Percentiles rank a stretch among this genome's conserved stretches.
phyloP scores from a whole-genome alignment of 176 grass and related monocot species.

The Paspalum notatum region DNA sequence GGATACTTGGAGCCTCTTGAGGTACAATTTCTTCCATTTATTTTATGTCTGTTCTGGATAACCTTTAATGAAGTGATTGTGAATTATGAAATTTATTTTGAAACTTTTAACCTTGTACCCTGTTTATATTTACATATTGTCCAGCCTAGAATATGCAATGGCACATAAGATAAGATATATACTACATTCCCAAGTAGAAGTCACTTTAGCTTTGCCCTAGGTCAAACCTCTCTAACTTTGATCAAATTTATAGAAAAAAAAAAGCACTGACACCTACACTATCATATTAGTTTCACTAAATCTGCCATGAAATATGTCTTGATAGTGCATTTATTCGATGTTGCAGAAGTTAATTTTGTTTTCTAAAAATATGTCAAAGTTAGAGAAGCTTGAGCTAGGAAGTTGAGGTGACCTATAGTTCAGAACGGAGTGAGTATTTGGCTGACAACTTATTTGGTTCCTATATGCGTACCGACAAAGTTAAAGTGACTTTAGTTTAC shows the following conservation, averaged over 20 bases:
- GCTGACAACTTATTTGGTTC: constrained; percentile 6
- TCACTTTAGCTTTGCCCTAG: too few relatives aligned
- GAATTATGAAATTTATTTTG: constrained; percentile 20
- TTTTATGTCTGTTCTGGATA: constrained; percentile 16
- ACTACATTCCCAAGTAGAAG: not conserved
- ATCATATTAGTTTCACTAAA: too few relatives aligned
- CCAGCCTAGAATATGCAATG: constrained; percentile 14
- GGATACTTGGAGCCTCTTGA: constrained; percentile 90
- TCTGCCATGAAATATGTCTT: too few relatives aligned
- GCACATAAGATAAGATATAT: not conserved
- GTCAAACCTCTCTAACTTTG: too few relatives aligned
- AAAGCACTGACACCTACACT: too few relatives aligned
- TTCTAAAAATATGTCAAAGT: too few relatives aligned
- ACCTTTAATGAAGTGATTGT: constrained; percentile 8
- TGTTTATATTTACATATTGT: not conserved
- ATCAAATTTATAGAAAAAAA: too few relatives aligned
- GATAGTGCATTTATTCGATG: too few relatives aligned
- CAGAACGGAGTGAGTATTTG: not conserved
- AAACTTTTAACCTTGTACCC: not conserved
- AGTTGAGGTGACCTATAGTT: too few relatives aligned
- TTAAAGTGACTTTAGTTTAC: too few relatives aligned
- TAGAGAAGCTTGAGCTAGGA: too few relatives aligned
- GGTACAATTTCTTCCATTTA: constrained; percentile 57
- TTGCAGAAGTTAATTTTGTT: too few relatives aligned
- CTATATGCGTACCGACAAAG: not conserved